Percentiles rank a stretch among this genome's conserved stretches.
phyloP scores from a whole-genome alignment of 2,329 filamentous ascomycete species.

The Stachybotrys chlorohalonatus region DNA sequence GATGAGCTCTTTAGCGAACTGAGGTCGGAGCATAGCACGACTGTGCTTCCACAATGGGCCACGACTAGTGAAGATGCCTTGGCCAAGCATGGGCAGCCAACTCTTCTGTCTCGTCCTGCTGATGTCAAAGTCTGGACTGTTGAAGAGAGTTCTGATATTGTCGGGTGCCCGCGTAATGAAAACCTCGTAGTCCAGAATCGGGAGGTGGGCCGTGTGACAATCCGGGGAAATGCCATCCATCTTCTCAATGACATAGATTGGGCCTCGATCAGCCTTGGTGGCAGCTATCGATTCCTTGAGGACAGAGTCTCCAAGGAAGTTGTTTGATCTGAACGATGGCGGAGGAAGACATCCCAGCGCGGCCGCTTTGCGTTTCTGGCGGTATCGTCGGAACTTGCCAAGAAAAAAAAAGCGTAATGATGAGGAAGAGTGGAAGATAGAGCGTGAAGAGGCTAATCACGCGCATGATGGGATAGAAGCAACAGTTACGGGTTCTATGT shows the following conservation, averaged over 20 bases:
- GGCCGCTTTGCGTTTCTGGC: background rate
- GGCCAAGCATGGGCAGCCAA: background rate
- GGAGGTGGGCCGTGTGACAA: background rate
- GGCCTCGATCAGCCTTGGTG: background rate
- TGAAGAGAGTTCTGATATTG: conserved; percentile 1
- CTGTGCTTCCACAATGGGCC: background rate
- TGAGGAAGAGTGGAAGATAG: background rate
- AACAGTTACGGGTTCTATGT: no score
- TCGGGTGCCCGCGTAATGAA: background rate
- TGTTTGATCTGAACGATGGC: background rate
- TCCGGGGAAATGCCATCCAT: background rate
- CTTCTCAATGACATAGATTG: background rate
- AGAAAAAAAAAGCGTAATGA: background rate
- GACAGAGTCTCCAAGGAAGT: background rate
- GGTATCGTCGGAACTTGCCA: background rate
- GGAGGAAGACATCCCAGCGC: background rate
- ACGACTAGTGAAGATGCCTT: conserved; percentile 1
- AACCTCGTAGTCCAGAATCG: background rate
- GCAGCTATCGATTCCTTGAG: background rate
- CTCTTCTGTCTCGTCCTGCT: background rate
- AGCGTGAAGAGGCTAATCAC: no score
- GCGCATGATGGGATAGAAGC: no score
- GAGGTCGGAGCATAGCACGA: background rate
- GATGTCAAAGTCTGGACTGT: background rate
- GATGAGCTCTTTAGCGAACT: background rate